Conservation (phyloP, 2,329 filamentous ascomycete genomes). For the Neofusicoccum parvum region DNA sequence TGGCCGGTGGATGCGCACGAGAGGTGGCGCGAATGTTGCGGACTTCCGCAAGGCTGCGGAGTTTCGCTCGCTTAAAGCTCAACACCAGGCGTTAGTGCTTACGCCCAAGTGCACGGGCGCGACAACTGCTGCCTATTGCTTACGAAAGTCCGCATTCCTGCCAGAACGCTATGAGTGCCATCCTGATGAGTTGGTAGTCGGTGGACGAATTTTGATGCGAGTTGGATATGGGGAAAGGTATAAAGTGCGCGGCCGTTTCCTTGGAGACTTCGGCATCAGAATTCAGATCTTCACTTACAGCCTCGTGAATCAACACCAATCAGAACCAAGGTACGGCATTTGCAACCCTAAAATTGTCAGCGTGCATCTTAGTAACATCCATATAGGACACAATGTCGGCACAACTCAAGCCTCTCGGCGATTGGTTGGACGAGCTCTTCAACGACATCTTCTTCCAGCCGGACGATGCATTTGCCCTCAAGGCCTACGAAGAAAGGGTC, state of each 20-base stretch:
- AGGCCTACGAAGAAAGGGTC: constrained; percentile 5
- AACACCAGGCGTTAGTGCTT: neutral
- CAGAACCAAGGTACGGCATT: too few species aligned
- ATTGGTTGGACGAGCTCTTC: constrained; percentile 21
- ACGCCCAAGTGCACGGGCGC: neutral
- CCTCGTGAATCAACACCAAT: neutral
- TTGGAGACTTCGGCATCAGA: neutral
- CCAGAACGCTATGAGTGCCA: too few species aligned
- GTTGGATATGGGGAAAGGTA: neutral
- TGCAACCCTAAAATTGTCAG: too few species aligned
- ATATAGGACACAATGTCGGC: constrained; percentile 15
- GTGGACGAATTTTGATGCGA: neutral
- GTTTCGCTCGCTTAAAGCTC: neutral
- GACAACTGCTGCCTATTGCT: neutral
- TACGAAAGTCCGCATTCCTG: neutral
- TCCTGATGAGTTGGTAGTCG: neutral
- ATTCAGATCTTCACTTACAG: neutral
- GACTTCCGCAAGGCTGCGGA: constrained; percentile 1
- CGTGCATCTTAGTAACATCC: too few species aligned
- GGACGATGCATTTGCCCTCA: neutral
- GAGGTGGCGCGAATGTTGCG: neutral
- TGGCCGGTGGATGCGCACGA: neutral
- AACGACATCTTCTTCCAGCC: constrained; percentile 20
- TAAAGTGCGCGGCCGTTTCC: neutral
- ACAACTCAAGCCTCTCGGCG: constrained; percentile 16